phyloP scores from a whole-genome alignment of 2,329 filamentous ascomycete species.

The Arthroderma sp. region DNA sequence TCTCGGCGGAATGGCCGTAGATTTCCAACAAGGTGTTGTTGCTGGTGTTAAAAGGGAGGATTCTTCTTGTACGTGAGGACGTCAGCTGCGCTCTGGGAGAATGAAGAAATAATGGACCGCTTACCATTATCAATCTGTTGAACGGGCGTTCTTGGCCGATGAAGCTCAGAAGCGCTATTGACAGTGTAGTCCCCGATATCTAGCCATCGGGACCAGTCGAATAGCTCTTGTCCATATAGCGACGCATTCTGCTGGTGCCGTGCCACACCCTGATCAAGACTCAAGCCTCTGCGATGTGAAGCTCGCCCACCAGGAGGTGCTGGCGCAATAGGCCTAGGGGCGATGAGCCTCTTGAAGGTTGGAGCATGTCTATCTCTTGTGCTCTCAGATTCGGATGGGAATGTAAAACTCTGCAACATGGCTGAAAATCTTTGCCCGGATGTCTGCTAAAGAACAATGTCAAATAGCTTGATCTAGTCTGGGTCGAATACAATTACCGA shows the following conservation, averaged over 20 bases:
- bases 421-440: background rate
- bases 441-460: background rate
- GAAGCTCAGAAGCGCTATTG: conserved; percentile 17
- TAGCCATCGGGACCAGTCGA: conserved; percentile 35
- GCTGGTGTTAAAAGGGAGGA: conserved; percentile 52
- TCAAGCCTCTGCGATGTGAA: conserved; percentile 67
- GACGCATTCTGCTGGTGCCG: conserved; percentile 8
- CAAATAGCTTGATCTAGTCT: background rate
- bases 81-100: background rate
- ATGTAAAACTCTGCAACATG: background rate
- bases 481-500: background rate
- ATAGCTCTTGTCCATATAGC: conserved; percentile 36
- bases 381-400: background rate
- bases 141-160: conserved; percentile 51
- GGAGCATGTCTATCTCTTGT: background rate
- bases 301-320: background rate
- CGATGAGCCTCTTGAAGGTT: background rate
- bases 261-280: conserved; percentile 50
- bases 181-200: conserved; percentile 5
- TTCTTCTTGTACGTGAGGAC: background rate
- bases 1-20: conserved; percentile 25
- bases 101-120: conserved; percentile 19
- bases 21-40: conserved; percentile 45
- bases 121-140: conserved; percentile 49
- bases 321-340: background rate